These are phyloP conservation scores for Verticillium klebahnii DNA, from an alignment of 2,329 filamentous ascomycete species.

Conservation along the genomic window DNA sequence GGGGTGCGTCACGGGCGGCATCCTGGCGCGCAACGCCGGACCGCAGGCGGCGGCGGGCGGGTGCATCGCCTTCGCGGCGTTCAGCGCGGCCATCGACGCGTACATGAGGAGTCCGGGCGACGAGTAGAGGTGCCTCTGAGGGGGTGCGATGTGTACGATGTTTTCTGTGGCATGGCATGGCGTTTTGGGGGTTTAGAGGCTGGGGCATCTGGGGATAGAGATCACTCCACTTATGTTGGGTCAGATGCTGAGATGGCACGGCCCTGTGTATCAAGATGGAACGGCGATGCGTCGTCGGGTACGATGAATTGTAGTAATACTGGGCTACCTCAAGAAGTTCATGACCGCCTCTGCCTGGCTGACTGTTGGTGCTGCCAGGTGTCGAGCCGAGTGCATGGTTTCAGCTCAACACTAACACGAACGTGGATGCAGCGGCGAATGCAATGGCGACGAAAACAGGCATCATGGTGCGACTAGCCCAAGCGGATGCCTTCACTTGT, in stretches of 20 bases:
- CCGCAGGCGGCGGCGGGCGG: slow-evolving; percentile 85
- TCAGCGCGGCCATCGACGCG: slow-evolving; percentile 84
- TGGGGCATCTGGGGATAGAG: slow-evolving; percentile 10
- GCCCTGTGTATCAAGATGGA: slow-evolving; percentile 17
- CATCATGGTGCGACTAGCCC: neutral
- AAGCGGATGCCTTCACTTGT: neutral
- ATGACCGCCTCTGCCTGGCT: neutral
- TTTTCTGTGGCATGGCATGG: slow-evolving; percentile 18
- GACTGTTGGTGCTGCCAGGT: neutral
- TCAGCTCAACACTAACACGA: neutral
- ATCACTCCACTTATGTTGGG: slow-evolving; percentile 3
- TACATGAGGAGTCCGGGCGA: slow-evolving; percentile 79
- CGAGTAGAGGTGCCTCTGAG: slow-evolving; percentile 30
- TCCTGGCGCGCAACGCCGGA: slow-evolving; percentile 79
- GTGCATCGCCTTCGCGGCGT: slow-evolving; percentile 90
- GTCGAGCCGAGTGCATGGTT: neutral
- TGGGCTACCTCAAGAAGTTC: neutral
- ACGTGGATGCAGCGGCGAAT: too few species aligned
- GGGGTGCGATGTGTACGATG: slow-evolving; percentile 2
- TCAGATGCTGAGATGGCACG: neutral
- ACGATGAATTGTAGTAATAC: neutral
- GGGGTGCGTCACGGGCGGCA: slow-evolving; percentile 87
- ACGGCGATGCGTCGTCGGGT: slow-evolving; percentile 23
- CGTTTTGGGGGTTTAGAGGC: slow-evolving; percentile 22
- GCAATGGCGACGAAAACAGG: neutral